These are phyloP conservation scores for Coprinopsis strossmayeri DNA, from an alignment of 768 basidiomycete species.

Conservation along the genomic window DNA sequence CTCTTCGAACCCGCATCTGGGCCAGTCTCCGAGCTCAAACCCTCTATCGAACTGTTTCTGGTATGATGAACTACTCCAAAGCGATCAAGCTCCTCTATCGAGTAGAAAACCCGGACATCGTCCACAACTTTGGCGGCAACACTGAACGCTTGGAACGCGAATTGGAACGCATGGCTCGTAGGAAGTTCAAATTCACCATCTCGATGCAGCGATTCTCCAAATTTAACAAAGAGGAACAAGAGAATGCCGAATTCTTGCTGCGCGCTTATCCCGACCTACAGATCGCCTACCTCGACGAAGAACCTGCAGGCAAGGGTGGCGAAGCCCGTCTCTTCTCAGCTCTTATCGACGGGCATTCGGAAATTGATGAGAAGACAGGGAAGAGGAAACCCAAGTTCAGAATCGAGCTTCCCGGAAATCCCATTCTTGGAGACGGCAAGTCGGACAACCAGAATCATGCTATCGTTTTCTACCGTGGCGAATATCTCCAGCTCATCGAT, in stretches of 20 bases:
- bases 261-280: conserved; percentile 98
- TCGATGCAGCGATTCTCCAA: conserved; percentile 99
- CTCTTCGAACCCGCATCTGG: conserved; percentile 98
- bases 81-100: conserved; percentile 98
- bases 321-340: conserved; percentile 89
- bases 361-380: conserved; percentile 82
- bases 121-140: conserved; percentile 93
- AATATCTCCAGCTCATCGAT: conserved; percentile 98
- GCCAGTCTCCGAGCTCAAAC: conserved; percentile 97
- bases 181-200: conserved; percentile 97
- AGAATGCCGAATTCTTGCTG: conserved; percentile 96
- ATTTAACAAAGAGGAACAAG: conserved; percentile 98
- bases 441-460: conserved; percentile 99
- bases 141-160: conserved; percentile 95
- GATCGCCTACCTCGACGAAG: conserved; percentile 97
- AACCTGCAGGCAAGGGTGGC: conserved; percentile 79
- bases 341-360: conserved; percentile 96
- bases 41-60: conserved; percentile 95
- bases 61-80: conserved; percentile 99
- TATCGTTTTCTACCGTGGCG: conserved; percentile 97
- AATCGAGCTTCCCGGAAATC: conserved; percentile 95
- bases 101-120: conserved; percentile 97
- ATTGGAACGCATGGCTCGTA: conserved; percentile 91
- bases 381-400: conserved; percentile 96
- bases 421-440: conserved; percentile 98